phyloP scores from a whole-genome alignment of 1,139 yeast genomes.

The Taphrina communis region DNA sequence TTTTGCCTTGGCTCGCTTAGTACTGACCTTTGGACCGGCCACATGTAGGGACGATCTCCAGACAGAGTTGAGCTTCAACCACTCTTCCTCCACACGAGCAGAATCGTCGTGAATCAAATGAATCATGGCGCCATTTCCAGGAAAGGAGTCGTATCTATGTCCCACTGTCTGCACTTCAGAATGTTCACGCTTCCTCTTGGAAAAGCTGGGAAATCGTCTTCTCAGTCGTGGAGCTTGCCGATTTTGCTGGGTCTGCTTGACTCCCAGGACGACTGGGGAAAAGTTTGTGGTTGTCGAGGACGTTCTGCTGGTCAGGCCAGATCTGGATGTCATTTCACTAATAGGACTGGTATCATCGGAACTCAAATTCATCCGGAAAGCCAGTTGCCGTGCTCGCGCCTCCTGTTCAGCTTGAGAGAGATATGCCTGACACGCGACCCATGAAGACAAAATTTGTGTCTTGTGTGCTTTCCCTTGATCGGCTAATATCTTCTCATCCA shows the following conservation, averaged over 20 bases:
- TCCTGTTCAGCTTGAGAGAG: constrained; percentile 24
- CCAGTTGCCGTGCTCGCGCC: constrained; percentile 7
- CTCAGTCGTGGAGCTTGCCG: neutral
- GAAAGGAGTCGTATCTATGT: constrained; percentile 6
- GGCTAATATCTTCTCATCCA: constrained; percentile 2
- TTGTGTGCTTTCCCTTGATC: constrained; percentile 26
- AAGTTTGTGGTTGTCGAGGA: constrained; percentile 8
- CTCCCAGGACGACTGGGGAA: neutral
- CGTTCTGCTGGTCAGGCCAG: constrained; percentile 22
- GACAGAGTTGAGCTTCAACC: constrained; percentile 15
- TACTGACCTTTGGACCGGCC: constrained; percentile 9
- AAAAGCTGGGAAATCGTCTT: neutral
- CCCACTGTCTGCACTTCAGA: neutral
- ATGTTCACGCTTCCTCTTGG: neutral
- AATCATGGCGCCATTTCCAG: neutral
- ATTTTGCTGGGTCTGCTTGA: neutral
- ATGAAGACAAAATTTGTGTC: constrained; percentile 13
- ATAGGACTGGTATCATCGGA: neutral
- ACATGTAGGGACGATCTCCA: constrained; percentile 16
- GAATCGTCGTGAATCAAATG: constrained; percentile 17
- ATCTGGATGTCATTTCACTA: constrained; percentile 11
- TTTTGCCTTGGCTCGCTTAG: constrained; percentile 5
- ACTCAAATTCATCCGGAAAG: constrained; percentile 10
- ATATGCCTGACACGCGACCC: constrained; percentile 29
- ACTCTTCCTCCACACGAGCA: constrained; percentile 21